These are phyloP conservation scores for Mucor circinelloides DNA, from an alignment of 371 early-diverging fungal genomes.

Conservation along the genomic window DNA sequence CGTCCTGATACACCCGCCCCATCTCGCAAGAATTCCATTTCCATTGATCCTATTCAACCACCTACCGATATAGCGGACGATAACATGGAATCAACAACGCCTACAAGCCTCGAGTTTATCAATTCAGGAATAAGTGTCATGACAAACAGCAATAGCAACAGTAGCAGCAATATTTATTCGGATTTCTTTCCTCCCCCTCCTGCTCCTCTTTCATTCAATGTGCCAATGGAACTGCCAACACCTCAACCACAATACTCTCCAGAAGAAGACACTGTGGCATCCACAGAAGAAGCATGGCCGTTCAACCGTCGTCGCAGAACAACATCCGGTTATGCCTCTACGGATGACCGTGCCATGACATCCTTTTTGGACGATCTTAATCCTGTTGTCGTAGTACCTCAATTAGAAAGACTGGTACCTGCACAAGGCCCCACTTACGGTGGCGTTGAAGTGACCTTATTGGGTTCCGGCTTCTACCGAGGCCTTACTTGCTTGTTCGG, in stretches of 20 bases:
- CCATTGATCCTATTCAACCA: neutral
- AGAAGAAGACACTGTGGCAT: neutral
- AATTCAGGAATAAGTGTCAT: neutral
- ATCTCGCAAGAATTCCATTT: slow-evolving; percentile 3
- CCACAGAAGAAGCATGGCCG: slow-evolving; percentile 11
- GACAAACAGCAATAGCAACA: neutral
- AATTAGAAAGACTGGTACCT: slow-evolving; percentile 65
- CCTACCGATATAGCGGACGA: neutral
- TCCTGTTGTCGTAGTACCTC: slow-evolving; percentile 27
- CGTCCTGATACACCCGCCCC: slow-evolving; percentile 19
- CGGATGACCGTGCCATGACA: neutral
- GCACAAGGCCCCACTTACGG: slow-evolving; percentile 78
- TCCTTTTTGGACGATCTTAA: slow-evolving; percentile 4
- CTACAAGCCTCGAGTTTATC: neutral
- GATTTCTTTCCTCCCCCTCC: neutral
- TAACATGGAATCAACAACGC: neutral
- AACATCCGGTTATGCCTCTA: neutral
- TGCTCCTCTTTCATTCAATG: neutral
- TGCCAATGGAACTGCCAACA: neutral
- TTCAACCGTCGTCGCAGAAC: slow-evolving; percentile 21
- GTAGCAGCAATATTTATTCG: neutral
- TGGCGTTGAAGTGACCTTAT: slow-evolving; percentile 75
- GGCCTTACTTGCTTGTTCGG: slow-evolving; percentile 60
- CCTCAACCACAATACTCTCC: neutral
- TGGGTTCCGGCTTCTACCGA: slow-evolving; percentile 73